Conservation (phyloP, 495 filamentous ascomycete species). For the Neurospora tetraspora region DNA sequence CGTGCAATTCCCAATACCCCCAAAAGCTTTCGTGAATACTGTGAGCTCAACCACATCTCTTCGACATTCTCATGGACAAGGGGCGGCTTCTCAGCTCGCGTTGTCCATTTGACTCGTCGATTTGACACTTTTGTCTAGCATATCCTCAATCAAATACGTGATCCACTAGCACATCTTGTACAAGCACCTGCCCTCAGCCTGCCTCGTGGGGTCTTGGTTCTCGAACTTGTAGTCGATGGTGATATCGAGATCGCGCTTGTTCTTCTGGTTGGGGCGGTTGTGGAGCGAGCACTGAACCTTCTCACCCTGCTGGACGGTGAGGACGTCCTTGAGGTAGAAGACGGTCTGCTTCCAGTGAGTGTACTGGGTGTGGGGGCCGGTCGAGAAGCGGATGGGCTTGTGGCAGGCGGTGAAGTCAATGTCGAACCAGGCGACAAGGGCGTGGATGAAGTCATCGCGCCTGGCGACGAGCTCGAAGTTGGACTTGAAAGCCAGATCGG, state of each 20-base stretch:
- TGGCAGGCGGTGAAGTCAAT: constrained; percentile 96
- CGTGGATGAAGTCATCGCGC: constrained; percentile 86
- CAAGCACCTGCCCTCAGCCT: constrained; percentile 57
- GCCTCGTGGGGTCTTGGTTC: constrained; percentile 57
- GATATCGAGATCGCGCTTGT: constrained; percentile 91
- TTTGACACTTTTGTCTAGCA: not conserved
- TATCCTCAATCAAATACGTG: not conserved
- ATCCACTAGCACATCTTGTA: constrained; percentile 75
- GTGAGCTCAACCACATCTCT: not conserved
- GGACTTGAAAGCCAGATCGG: constrained; percentile 56
- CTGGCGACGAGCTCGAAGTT: constrained; percentile 59
- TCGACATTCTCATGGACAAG: not conserved
- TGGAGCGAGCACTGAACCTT: constrained; percentile 58
- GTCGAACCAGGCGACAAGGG: constrained; percentile 96
- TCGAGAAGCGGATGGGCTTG: constrained; percentile 75
- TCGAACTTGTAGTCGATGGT: constrained; percentile 72
- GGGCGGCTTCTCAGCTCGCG: not conserved
- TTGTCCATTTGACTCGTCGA: not conserved
- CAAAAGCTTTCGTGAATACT: not conserved
- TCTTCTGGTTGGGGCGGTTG: constrained; percentile 86
- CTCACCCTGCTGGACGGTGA: constrained; percentile 76
- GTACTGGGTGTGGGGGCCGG: constrained; percentile 82
- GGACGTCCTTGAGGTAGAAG: constrained; percentile 75
- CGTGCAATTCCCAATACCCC: not conserved
- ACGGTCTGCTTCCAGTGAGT: constrained; percentile 95